Base-by-base conservation (phyloP, 2,329 filamentous ascomycete species). In the Amauroascus verrucosus region DNA sequence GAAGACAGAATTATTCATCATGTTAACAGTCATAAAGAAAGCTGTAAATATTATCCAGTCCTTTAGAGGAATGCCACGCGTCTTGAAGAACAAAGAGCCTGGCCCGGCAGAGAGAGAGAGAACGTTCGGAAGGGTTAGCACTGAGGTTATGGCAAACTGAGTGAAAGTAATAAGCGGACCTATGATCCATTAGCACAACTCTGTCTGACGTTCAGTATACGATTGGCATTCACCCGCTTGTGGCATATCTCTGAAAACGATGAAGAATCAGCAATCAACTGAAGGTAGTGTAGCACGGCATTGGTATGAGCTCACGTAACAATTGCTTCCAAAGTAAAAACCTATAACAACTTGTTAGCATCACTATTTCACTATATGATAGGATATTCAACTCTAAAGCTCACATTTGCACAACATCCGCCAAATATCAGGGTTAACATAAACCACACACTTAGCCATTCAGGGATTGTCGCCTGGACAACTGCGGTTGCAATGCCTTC, bases 1-100 rank as follows among this genome's bases (percentile, higher is more conserved):
- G 69, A 98, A 98, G 6, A 91, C 93, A 75, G 91, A 91, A 64
- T 98, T 98, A 72, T 98, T 98, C 65, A 98, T 73, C 54, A 97
- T 82, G 63, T 97, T 98, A 71, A 98, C 93, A 57, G 80, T 80
- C 67, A 95, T 93, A 71, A 97, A 97, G 61, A 96, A 80, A 3
- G 85, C 74, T 40, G 95, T 95, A 65, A 95, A 96, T 63, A 91
- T 76, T 48, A 87, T 66, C 90, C 93, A 97, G 65, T 88, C 85
- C 46, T 78, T 77, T 52, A 97, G 75, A 0, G 93, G 93, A 3
- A 97, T 88, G 49, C 81, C 82, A 59, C 90, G 89, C 16, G 80
- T 80, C 54, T 80, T 81, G 43, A 97, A 69, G 63, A 87, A 91
- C 58, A 88, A 80, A 0, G 84, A 83, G 7, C 80, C 80, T 52